Base-by-base conservation (phyloP, 1,284 basidiomycete species). In the Malassezia psittaci region DNA sequence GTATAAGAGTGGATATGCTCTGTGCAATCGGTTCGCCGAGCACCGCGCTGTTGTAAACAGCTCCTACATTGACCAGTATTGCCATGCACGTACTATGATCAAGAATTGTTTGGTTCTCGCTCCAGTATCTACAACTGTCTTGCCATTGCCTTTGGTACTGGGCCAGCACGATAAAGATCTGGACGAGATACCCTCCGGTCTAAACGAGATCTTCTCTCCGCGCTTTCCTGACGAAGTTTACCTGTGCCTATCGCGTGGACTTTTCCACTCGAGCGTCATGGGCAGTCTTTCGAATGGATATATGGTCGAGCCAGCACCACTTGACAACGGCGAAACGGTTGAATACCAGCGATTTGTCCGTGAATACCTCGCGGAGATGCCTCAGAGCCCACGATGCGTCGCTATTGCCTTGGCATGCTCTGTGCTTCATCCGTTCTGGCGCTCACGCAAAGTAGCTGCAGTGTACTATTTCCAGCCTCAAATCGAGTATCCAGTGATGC, bases 211-310 rank as follows among this genome's bases (percentile, higher is more conserved):
- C 62, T 98, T 96, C 78, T 94, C 90, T 3, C 81, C 88, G 74
- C 85, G 90, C 36, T 80, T 99, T 15, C 93, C 94, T 0, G 93
- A 98, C 76, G 91, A 98, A 74, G 81, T 96, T 55, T 96, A 93
- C 78, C 93, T 86, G 76, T 93, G 96, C 75, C 81, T 98, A 56
- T 96, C 90, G 44, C 83, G 90, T 15, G 93, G 93, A 7, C 81
- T 98, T 24, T 77, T 96, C 54, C 84, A 85, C 11, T 86, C 90
- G 0, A 86, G 87, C 63, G 83, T 90, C 9, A 82, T 98, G 15
- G 85, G 90, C 19, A 93, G 89, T 85, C 82, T 98, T 52, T 88
- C 88, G 6, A 85, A 82, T 24, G 90, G 80, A 1, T 84, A 67
- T 82, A 85, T 77, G 82, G 78, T 86, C 53, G 93, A 99, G 76